phyloP scores from a whole-genome alignment of 345 rosid genomes.

The Hibiscus mutabilis region DNA sequence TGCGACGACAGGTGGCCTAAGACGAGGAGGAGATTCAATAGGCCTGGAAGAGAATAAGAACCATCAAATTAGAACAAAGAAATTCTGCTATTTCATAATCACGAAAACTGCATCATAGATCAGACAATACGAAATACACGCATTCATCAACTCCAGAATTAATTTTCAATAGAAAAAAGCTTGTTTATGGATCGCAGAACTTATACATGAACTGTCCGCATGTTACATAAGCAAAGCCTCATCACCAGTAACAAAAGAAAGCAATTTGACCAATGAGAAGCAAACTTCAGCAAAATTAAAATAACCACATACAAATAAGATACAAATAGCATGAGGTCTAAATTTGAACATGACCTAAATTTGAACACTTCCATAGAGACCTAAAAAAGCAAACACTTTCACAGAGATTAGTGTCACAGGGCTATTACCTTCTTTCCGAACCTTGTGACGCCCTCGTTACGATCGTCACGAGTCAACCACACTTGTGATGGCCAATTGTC shows the following conservation, averaged over 20 bases:
- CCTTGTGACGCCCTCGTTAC: too few species aligned
- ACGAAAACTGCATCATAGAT: neutral
- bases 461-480: too few species aligned
- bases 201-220: neutral
- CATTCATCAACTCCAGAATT: neutral
- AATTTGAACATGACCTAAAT: too few species aligned
- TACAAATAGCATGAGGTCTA: neutral
- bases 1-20: slow-evolving; percentile 33
- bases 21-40: slow-evolving; percentile 27
- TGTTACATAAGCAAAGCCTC: neutral
- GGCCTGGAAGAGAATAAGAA: slow-evolving; percentile 36
- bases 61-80: neutral
- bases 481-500: too few species aligned
- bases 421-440: too few species aligned
- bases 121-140: neutral
- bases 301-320: neutral
- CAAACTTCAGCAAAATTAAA: neutral
- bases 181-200: too few species aligned
- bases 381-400: too few species aligned
- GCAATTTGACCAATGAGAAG: neutral
- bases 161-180: neutral
- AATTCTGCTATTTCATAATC: neutral
- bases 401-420: too few species aligned
- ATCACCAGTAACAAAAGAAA: neutral
- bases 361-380: too few species aligned